Percentiles rank a stretch among this genome's conserved stretches.
Conservation (phyloP, 768 basidiomycete genomes). For the Phlebiopsis gigantea region DNA sequence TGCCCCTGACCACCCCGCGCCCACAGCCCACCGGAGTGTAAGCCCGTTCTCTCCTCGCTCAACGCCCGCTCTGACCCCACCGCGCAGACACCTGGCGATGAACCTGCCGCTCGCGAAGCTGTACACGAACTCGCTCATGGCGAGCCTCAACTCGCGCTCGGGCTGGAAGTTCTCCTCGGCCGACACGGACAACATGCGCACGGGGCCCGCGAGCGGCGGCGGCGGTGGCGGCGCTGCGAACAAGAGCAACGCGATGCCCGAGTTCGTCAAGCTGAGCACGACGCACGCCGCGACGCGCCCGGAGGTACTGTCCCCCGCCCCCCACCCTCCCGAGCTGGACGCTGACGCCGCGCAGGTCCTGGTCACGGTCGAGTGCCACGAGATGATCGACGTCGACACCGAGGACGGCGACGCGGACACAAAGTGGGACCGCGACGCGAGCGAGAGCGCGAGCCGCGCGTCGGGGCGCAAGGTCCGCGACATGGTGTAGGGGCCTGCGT, state of each 20-base stretch:
- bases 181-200: not conserved
- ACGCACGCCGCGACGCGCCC: not conserved
- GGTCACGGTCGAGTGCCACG: conserved; percentile 1
- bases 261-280: conserved; percentile 1
- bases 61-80: no score
- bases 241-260: conserved; percentile 2
- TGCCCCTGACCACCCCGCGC: not conserved
- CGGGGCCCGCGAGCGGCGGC: not conserved
- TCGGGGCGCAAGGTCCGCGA: not conserved
- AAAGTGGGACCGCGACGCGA: not conserved
- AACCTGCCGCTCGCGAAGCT: conserved; percentile 30
- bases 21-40: conserved; percentile 8
- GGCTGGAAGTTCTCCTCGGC: conserved; percentile 17
- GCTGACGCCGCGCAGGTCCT: conserved; percentile 2
- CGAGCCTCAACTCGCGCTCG: conserved; percentile 28
- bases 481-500: not conserved
- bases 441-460: not conserved
- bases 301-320: not conserved
- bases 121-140: conserved; percentile 31
- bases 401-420: not conserved
- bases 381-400: conserved; percentile 1
- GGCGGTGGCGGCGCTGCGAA: not conserved
- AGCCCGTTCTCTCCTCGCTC: not conserved
- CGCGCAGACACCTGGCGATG: conserved; percentile 22
- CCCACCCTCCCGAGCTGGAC: not conserved